phyloP scores from a whole-genome alignment of 2,329 filamentous ascomycete species.

The Coniochaeta ligniaria region DNA sequence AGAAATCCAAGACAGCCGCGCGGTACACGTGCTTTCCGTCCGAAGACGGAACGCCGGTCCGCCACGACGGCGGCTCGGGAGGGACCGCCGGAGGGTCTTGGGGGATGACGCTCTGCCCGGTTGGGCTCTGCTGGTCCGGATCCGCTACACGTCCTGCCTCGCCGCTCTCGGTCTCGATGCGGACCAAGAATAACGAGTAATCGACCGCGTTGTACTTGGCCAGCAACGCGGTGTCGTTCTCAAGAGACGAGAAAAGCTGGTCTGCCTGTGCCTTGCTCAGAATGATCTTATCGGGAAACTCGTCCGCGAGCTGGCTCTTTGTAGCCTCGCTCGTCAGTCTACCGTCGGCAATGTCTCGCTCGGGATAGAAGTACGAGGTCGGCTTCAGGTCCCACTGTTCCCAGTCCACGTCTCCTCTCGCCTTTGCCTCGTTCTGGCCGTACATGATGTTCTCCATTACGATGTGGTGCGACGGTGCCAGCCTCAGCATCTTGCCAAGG shows the following conservation, averaged over 20 bases:
- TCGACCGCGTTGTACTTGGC: conserved; percentile 60
- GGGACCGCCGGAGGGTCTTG: conserved; percentile 25
- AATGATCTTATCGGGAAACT: conserved; percentile 59
- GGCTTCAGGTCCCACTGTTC: conserved; percentile 72
- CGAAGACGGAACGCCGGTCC: conserved; percentile 51
- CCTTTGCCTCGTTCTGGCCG: conserved; percentile 42
- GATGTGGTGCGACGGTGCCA: conserved; percentile 64
- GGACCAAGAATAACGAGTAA: conserved; percentile 67
- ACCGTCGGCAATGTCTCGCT: conserved; percentile 62
- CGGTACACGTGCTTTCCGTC: conserved; percentile 63
- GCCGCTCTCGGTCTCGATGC: conserved; percentile 24
- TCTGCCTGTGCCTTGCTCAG: conserved; percentile 48
- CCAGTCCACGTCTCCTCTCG: conserved; percentile 37
- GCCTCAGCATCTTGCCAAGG: conserved; percentile 51
- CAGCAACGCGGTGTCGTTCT: conserved; percentile 57
- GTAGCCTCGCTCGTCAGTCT: conserved; percentile 56
- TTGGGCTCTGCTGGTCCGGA: neutral
- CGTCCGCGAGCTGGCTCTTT: conserved; percentile 58
- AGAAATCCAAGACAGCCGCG: conserved; percentile 65
- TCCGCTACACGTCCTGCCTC: conserved; percentile 6
- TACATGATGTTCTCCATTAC: conserved; percentile 71
- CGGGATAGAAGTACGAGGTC: conserved; percentile 67
- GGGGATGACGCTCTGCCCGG: conserved; percentile 12
- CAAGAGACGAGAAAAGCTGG: conserved; percentile 45
- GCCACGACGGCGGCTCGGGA: conserved; percentile 42